Percentiles rank a stretch among this genome's conserved stretches.
Conservation (phyloP, 1,139 yeast species). For the Lodderomyces jiufengensis region DNA sequence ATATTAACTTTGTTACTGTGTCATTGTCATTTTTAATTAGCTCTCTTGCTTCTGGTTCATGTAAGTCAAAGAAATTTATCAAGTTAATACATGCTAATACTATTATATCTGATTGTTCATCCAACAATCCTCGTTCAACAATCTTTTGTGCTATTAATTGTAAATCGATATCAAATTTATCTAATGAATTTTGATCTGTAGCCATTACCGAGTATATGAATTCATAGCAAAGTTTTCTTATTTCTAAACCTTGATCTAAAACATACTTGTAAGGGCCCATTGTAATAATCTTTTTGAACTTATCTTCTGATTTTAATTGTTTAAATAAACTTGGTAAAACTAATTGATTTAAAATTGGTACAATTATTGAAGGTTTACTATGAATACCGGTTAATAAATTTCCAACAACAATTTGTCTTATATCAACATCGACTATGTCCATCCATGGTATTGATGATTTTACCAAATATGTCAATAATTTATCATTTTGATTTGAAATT, state of each 20-base stretch:
- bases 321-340: constrained; percentile 56
- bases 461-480: constrained; percentile 14
- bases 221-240: constrained; percentile 73
- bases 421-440: constrained; percentile 29
- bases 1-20: constrained; percentile 21
- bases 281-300: constrained; percentile 62
- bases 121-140: constrained; percentile 32
- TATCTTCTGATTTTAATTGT: constrained; percentile 55
- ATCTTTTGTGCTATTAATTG: constrained; percentile 26
- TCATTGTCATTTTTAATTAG: constrained; percentile 15
- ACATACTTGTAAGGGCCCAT: constrained; percentile 89
- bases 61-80: constrained; percentile 24
- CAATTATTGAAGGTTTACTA: constrained; percentile 54
- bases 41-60: constrained; percentile 16
- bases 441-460: constrained; percentile 17
- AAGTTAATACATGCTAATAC: constrained; percentile 36
- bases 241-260: constrained; percentile 74
- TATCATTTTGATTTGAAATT: constrained; percentile 10
- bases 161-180: constrained; percentile 19
- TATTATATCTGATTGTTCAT: constrained; percentile 38
- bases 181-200: constrained; percentile 21
- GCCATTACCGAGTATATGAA: constrained; percentile 54
- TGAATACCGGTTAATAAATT: constrained; percentile 61
- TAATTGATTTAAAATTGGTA: constrained; percentile 64
- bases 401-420: constrained; percentile 57